These are phyloP conservation scores for Ceratocystis cacaofunesta DNA, from an alignment of 2,329 filamentous ascomycete species.

Conservation along the genomic window DNA sequence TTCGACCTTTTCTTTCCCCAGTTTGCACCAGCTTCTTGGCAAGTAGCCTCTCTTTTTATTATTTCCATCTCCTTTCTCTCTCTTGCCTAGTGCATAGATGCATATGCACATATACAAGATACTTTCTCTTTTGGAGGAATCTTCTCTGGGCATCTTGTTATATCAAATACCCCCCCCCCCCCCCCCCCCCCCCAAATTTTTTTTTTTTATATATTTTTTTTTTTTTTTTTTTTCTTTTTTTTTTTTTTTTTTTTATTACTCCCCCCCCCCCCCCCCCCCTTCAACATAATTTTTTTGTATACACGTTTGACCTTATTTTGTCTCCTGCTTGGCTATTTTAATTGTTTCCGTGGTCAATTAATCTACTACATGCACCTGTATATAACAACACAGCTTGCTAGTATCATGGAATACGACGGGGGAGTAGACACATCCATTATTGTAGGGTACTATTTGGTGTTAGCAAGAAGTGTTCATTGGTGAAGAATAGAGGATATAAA, in stretches of 20 bases:
- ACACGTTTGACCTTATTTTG: not conserved
- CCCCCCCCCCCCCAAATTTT: not conserved
- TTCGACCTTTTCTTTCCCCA: not conserved
- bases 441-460: no score
- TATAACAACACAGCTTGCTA: not conserved
- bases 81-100: not conserved
- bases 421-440: no score
- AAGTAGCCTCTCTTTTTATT: not conserved
- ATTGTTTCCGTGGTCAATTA: not conserved
- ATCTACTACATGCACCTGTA: not conserved
- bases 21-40: not conserved
- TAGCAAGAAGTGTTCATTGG: no score
- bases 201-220: no score
- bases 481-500: no score
- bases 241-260: no score
- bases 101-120: not conserved
- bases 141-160: not conserved
- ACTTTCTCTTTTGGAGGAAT: not conserved
- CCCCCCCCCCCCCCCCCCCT: not conserved
- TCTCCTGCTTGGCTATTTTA: not conserved
- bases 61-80: not conserved
- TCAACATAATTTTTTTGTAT: not conserved
- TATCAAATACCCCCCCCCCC: not conserved
- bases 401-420: no score
- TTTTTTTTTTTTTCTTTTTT: no score